Evolutionary conservation across 345 rosid species (phyloP), one percentile per base, ranked within the genome.

Genomic region (Gossypium bickii): DNA sequence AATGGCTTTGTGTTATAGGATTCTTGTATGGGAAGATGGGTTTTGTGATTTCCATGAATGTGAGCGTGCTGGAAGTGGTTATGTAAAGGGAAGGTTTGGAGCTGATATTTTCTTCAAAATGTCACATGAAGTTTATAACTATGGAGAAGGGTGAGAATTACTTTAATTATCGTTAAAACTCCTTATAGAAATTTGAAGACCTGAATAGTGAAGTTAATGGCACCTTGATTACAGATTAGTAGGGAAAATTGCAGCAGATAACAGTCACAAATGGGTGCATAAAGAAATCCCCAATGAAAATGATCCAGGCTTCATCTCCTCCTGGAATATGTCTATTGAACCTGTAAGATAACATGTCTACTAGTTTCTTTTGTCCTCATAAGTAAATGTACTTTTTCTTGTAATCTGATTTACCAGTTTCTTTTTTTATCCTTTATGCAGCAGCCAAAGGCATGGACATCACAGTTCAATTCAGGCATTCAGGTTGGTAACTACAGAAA

Each of bases 1-100:
- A 9, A 64, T 44, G 24, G 25, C 76, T 18, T 59, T 44, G 69
- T 51, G 27, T 68, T 70, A 47, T 78, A 88, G 92, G 92, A 90
- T 88, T 75, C 89, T 90, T 76, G 95, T 87, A 43, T 90, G 95
- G 95, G 95, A 90, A 79, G 92, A 88, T 80, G 95, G 92, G 16
- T 90, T 79, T 56, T 90, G 91, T 65, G 92, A 90, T 82, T 84
- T 90, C 82, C 60, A 20, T 59, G 89, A 88, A 83, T 86, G 95
- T 56, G 86, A 87, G 76, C 77, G 79, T 52, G 81, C 77, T 16
- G 85, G 80, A 78, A 77, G 76, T 56, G 92, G 88, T 13, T 75
- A 59, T 74, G 11, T 76, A 45, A 89, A 78, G 64, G 88, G 88
- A 41, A 80, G 84, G 72, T 90, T 90, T 52, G 92, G 92, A 67